Base-by-base conservation (phyloP, 768 basidiomycete species). In the Amanita brunnescens region DNA sequence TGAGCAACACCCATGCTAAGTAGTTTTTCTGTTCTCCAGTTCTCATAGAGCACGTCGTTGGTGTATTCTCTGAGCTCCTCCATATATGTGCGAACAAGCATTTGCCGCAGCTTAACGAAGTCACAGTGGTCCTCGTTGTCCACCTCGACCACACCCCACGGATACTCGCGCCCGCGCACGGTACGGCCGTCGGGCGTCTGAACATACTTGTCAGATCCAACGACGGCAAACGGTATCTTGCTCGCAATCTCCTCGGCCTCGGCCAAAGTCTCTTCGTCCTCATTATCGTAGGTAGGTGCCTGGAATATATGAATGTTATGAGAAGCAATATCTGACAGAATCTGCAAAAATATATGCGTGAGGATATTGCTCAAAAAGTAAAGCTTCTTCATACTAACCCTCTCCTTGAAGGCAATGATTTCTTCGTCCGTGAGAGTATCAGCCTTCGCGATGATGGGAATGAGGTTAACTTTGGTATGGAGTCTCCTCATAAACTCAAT, bases 101-200 rank as follows among this genome's bases (percentile, higher is more conserved):
- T 98, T 69, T 98, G 96, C 47, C 96, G 87, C 55, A 99, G 87
- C 71, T 98, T 98, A 69, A 98, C 95, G 65, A 99, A 99, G 67
- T 99, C 96, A 59, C 96, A 99, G 64, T 99, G 96, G 14, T 92
- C 90, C 64, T 98, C 96, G 61, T 99, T 98, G 74, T 99, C 96
- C 21, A 99, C 96, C 66, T 99, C 96, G 57, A 98, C 92, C 45
- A 94, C 85, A 66, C 96, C 96, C 96, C 96, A 99, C 8, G 96
- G 96, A 67, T 99, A 99, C 3, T 82, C 76, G 59, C 96, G 91
- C 10, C 96, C 96, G 57, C 96, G 90, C 44, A 97, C 92, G 67
- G 85, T 75, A 53, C 93, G 87, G 21, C 94, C 93, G 61, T 95
- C 92, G 20, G 88, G 77, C 2, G 91, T 85, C 53, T 75, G 68